Evolutionary conservation across 225 moss, liverwort and hornwort genomes (phyloP).

Genomic region (Climacium dendroides): DNA sequence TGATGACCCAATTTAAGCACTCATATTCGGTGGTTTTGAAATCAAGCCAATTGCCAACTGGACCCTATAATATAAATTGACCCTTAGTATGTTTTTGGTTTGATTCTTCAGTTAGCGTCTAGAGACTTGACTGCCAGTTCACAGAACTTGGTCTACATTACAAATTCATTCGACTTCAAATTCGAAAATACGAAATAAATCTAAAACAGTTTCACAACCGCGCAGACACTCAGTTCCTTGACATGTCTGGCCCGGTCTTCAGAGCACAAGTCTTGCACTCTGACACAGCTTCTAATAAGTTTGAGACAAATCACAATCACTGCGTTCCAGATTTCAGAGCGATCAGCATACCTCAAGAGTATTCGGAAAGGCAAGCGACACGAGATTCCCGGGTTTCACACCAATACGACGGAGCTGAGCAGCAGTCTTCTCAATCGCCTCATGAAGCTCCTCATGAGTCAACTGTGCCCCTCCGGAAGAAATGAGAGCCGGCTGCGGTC

Average conservation of each 20-base stretch:
- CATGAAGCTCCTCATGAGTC: conserved; percentile 63
- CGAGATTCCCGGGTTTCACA: conserved; percentile 78
- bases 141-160: neutral
- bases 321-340: neutral
- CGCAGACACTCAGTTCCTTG: neutral
- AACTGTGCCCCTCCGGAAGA: conserved; percentile 37
- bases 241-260: neutral
- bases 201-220: neutral
- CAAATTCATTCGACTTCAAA: neutral
- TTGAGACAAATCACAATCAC: neutral
- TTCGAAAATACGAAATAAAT: neutral
- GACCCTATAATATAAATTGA: neutral
- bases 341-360: conserved; percentile 50
- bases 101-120: neutral
- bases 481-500: conserved; percentile 24
- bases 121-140: neutral
- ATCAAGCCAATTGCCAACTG: neutral
- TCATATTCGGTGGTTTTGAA: neutral
- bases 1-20: neutral
- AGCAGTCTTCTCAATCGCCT: conserved; percentile 59
- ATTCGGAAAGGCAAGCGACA: conserved; percentile 91
- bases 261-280: neutral
- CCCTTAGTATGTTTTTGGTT: neutral
- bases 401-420: conserved; percentile 63
- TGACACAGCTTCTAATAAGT: neutral